Evolutionary conservation across 441 rosid species (phyloP).

Genomic region (Aquilaria agallochum): DNA sequence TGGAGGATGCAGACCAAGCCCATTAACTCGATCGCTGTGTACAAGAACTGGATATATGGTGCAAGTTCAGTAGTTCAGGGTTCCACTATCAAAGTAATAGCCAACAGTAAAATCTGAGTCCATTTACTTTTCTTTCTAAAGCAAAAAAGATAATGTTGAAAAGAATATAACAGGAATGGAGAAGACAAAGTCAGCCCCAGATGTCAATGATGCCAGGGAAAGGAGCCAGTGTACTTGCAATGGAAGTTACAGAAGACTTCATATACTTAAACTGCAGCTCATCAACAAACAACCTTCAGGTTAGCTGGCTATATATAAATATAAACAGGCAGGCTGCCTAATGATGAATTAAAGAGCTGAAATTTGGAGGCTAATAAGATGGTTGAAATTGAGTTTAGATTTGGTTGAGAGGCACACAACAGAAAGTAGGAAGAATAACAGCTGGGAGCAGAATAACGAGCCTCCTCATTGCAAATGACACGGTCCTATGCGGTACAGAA

Average conservation of each 20-base stretch:
- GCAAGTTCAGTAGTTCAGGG: conserved; percentile 62
- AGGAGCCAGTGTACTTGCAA: conserved; percentile 46
- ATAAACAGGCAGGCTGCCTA: not conserved
- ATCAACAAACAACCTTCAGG: conserved; percentile 76
- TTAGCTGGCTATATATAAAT: conserved; percentile 3
- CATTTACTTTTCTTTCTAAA: not conserved
- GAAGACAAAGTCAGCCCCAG: conserved; percentile 59
- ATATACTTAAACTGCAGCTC: conserved; percentile 72
- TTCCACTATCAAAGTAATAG: conserved; percentile 67
- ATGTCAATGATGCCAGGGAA: conserved; percentile 46
- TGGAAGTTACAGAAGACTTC: conserved; percentile 90
- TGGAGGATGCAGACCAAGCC: conserved; percentile 78
- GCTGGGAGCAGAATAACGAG: conserved; percentile 92
- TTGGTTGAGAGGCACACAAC: conserved; percentile 80
- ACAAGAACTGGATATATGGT: conserved; percentile 84
- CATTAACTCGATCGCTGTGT: conserved; percentile 58
- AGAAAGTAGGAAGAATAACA: conserved; percentile 86
- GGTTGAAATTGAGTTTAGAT: conserved; percentile 30
- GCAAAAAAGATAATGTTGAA: conserved; percentile 13
- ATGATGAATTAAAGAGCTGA: too few species aligned
- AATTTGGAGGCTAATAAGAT: too few species aligned
- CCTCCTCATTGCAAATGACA: conserved; percentile 76
- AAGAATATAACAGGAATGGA: conserved; percentile 60
- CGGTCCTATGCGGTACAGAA: conserved; percentile 82
- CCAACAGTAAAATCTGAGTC: not conserved